Conservation (phyloP, 768 basidiomycete species). For the Mycena chlorophos region DNA sequence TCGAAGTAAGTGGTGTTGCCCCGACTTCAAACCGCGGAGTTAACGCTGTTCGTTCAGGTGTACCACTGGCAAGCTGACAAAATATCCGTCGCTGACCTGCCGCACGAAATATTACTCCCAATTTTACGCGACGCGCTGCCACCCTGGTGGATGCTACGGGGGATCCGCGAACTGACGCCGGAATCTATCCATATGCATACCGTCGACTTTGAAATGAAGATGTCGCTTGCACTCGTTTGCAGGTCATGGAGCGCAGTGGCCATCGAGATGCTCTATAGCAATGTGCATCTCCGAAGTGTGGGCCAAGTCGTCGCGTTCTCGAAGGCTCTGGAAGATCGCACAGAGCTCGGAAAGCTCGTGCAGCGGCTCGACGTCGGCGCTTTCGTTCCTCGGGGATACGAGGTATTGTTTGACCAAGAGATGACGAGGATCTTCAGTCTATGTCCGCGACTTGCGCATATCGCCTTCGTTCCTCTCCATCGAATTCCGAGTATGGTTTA, state of each 20-base stretch:
- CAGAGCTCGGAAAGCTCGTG: constrained; percentile 12
- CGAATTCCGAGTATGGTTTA: not conserved
- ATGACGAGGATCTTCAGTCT: not conserved
- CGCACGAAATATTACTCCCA: constrained; percentile 26
- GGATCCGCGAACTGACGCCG: constrained; percentile 15
- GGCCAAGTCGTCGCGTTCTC: constrained; percentile 26
- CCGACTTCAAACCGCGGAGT: no score
- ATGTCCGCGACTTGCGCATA: constrained; percentile 10
- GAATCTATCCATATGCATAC: constrained; percentile 30
- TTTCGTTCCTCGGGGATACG: constrained; percentile 12
- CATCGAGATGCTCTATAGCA: constrained; percentile 28
- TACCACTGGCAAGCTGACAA: no score
- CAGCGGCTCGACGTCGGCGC: constrained; percentile 18
- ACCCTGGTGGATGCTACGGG: constrained; percentile 24
- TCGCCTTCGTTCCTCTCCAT: not conserved
- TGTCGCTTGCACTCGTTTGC: constrained; percentile 26
- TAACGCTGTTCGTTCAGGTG: no score
- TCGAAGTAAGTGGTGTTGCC: not conserved
- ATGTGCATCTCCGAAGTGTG: constrained; percentile 26
- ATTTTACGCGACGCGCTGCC: constrained; percentile 29
- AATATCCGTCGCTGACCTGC: constrained; percentile 7
- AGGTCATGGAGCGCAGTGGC: constrained; percentile 27
- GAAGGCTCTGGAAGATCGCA: constrained; percentile 17
- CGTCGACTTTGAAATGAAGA: constrained; percentile 23
- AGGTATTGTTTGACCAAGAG: constrained; percentile 9